Evolutionary conservation across 176 grass and related monocot genomes (phyloP).

Genomic region (Carex pumila): DNA sequence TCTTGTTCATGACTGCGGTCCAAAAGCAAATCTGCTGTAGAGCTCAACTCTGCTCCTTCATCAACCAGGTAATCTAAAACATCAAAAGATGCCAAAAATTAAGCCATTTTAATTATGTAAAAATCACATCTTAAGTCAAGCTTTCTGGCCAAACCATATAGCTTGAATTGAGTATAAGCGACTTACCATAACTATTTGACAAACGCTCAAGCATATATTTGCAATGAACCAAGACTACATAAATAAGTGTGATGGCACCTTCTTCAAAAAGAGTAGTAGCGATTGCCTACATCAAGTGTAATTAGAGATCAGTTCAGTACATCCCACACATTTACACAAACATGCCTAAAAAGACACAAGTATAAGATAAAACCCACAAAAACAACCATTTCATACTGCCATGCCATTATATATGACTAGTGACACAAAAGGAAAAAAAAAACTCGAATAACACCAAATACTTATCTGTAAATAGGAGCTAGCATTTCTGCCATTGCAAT

Average conservation of each 20-base stretch:
- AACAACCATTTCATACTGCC: neutral
- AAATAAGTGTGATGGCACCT: constrained; percentile 86
- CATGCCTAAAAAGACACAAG: constrained; percentile 17
- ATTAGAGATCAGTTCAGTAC: neutral
- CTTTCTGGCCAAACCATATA: neutral
- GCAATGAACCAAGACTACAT: constrained; percentile 80
- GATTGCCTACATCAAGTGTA: constrained; percentile 44
- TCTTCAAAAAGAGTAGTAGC: constrained; percentile 93
- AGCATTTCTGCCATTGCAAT: neutral
- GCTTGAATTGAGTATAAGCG: neutral
- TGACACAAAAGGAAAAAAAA: neutral
- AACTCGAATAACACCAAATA: neutral
- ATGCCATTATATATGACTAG: neutral
- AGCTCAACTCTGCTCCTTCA: constrained; percentile 91
- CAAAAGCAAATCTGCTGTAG: constrained; percentile 85
- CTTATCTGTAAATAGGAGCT: neutral
- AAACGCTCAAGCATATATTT: constrained; percentile 94
- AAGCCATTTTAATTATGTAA: constrained; percentile 8
- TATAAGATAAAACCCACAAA: neutral
- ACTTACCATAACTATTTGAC: constrained; percentile 91
- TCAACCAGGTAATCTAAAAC: constrained; percentile 91
- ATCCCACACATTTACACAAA: neutral
- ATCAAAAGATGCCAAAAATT: constrained; percentile 26
- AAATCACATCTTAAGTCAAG: constrained; percentile 1
- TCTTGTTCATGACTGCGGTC: constrained; percentile 83